Percentiles rank a stretch among this genome's conserved stretches.
Conservation (phyloP, 2,329 filamentous ascomycete species). For the Raffaelea deltoideospora region DNA sequence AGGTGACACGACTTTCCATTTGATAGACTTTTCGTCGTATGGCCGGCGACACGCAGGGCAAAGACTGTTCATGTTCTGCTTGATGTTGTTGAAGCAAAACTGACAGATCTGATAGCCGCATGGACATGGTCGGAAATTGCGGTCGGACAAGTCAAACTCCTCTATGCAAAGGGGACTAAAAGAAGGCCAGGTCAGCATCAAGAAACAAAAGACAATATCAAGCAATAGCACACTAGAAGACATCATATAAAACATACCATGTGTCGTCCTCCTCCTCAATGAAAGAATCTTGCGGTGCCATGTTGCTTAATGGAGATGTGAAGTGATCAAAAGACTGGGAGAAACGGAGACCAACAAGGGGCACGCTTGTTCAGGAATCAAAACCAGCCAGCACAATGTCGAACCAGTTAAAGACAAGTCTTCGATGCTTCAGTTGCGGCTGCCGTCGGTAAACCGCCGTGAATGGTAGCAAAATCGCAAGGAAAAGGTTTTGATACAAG, state of each 20-base stretch:
- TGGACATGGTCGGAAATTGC: slow-evolving; percentile 91
- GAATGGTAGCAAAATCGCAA: too few relatives aligned
- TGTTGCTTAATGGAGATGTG: slow-evolving; percentile 17
- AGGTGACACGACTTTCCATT: slow-evolving; percentile 86
- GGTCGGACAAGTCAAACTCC: slow-evolving; percentile 95
- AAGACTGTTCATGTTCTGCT: slow-evolving; percentile 91
- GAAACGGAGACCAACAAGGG: too few relatives aligned
- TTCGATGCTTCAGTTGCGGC: too few relatives aligned
- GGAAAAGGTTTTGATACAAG: too few relatives aligned
- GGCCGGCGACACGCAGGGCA: slow-evolving; percentile 94
- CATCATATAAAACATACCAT: slow-evolving; percentile 33
- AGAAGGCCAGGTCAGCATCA: slow-evolving; percentile 10
- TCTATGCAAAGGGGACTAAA: slow-evolving; percentile 90
- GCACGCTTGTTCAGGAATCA: too few relatives aligned
- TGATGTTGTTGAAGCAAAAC: slow-evolving; percentile 99
- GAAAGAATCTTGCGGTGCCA: slow-evolving; percentile 56
- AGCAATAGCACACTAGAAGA: too few relatives aligned
- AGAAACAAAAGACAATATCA: background rate
- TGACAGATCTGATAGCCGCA: slow-evolving; percentile 99
- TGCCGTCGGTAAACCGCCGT: too few relatives aligned
- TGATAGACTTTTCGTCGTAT: slow-evolving; percentile 93
- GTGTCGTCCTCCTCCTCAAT: slow-evolving; percentile 58
- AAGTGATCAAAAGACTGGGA: background rate
- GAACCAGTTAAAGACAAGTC: too few relatives aligned
- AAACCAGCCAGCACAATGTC: too few relatives aligned